Conservation (phyloP, 495 filamentous ascomycete genomes). For the Haplographium delicatum region DNA sequence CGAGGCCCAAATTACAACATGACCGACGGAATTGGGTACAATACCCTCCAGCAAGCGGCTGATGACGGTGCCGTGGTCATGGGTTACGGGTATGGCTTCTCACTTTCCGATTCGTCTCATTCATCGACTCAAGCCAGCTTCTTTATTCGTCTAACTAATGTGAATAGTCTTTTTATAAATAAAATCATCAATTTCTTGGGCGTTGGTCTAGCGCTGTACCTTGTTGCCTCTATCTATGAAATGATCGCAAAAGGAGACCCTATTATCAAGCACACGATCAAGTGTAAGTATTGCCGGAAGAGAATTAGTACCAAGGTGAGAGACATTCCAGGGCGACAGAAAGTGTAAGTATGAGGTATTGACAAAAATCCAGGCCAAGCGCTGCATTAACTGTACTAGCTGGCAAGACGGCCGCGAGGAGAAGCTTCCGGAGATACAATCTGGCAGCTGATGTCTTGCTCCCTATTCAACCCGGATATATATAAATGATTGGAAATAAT, state of each 20-base stretch:
- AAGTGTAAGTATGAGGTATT: background rate
- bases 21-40: slow-evolving; percentile 48
- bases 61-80: slow-evolving; percentile 67
- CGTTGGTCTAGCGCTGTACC: slow-evolving; percentile 61
- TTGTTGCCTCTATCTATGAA: slow-evolving; percentile 60
- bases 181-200: slow-evolving; percentile 60
- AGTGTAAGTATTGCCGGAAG: slow-evolving; percentile 69
- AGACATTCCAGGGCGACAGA: too few relatives aligned
- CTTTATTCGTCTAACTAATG: background rate
- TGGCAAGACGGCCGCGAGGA: slow-evolving; percentile 78
- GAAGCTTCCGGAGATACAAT: slow-evolving; percentile 1
- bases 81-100: slow-evolving; percentile 55
- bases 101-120: background rate
- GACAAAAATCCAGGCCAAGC: slow-evolving; percentile 41
- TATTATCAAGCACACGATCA: slow-evolving; percentile 65
- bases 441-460: too few relatives aligned
- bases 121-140: too few relatives aligned
- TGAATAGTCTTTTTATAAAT: slow-evolving; percentile 55
- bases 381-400: slow-evolving; percentile 69
- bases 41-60: slow-evolving; percentile 61
- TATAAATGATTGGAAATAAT: too few relatives aligned
- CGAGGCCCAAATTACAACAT: slow-evolving; percentile 44
- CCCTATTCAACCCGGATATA: too few relatives aligned
- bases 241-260: slow-evolving; percentile 49
- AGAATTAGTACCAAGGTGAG: slow-evolving; percentile 59